Base-by-base conservation (phyloP, 768 basidiomycete species). In the Aureoboletus auriporus region DNA sequence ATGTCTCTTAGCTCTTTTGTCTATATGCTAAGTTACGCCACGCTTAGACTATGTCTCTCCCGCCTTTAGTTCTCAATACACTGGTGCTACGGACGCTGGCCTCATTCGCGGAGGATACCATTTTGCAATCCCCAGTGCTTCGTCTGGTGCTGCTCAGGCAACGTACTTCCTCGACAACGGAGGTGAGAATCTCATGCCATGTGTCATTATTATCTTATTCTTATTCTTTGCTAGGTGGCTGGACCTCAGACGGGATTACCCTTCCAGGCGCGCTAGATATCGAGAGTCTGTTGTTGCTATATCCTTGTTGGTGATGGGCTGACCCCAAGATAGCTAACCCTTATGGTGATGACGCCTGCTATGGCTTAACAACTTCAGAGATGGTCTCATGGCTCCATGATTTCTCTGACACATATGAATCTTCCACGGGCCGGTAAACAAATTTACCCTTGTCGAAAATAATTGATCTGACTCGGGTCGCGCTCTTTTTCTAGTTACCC, bases 351-450 rank as follows among this genome's bases (percentile, higher is more conserved):
- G 70, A 70, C 6, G 68, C 68, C 39, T 85, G 82, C 63, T 84
- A 80, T 52, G 82, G 74, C 12, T 55, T 80, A 57, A 75, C 71
- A 42, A 63, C 73, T 7, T 54, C 79, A 5, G 60, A 69, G 6
- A 84, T 86, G 82, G 80, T 82, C n/a, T 58, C 73, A 12, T 84
- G 83, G 82, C 71, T 86, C 42, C 49, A 63, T 29, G 77, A 79
- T 58, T 86, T 86, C 66, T 82, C 82, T 2, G 62, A 74, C 57
- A 83, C 83, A 0, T 85, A 83, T 55, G 56, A 79, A 12, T 48
- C 75, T 12, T 49, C 57, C 11, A 80, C 78, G 8, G 67, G 69
- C 27, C 73, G 76, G 73, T 82, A 67, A 58, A 49, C 5, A 45
- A 3, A 29, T n/a, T 31, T 17, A 4, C 28, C 10, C 30, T 39